A percentile compares a stretch with the other conserved stretches of the same genome.
These are phyloP conservation scores for Geotrichum restrictum DNA, from an alignment of 1,139 yeast species.

Conservation along the genomic window DNA sequence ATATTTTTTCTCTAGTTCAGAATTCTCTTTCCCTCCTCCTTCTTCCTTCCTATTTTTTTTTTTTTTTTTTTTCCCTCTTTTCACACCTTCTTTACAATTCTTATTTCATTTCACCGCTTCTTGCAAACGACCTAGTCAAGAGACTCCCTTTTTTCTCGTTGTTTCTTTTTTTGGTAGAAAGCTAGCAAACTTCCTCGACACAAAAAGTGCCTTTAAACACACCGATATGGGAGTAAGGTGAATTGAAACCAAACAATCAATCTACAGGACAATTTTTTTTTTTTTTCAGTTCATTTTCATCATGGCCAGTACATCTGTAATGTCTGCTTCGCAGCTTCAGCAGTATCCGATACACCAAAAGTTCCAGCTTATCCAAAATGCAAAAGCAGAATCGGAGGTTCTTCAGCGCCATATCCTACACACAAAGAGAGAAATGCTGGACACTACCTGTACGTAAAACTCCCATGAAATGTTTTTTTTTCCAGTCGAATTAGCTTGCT, in stretches of 20 bases:
- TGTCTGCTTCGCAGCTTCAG: slow-evolving; percentile 25
- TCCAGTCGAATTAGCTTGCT: slow-evolving; percentile 7
- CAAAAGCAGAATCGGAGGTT: slow-evolving; percentile 28
- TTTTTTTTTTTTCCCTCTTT: not conserved
- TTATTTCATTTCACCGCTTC: too few relatives aligned
- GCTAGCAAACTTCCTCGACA: too few relatives aligned
- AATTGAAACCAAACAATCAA: too few relatives aligned
- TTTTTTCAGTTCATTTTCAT: not conserved
- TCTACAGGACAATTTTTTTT: too few relatives aligned
- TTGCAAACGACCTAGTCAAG: too few relatives aligned
- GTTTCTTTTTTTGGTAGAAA: too few relatives aligned
- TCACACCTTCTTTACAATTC: too few relatives aligned
- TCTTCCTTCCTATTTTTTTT: not conserved
- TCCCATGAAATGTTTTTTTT: slow-evolving; percentile 9
- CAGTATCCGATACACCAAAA: slow-evolving; percentile 24
- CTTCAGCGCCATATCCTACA: slow-evolving; percentile 25
- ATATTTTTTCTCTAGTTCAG: not conserved
- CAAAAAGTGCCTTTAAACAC: too few relatives aligned
- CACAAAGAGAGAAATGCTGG: slow-evolving; percentile 24
- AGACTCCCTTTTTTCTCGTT: too few relatives aligned
- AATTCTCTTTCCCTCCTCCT: not conserved
- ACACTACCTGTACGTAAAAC: slow-evolving; percentile 23
- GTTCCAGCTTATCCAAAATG: slow-evolving; percentile 23
- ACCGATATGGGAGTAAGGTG: too few relatives aligned
- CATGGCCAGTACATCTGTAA: slow-evolving; percentile 22